Percentiles rank a stretch among this genome's conserved stretches.
phyloP scores from a whole-genome alignment of 2,329 filamentous ascomycete genomes.

The Penicillium italicum region DNA sequence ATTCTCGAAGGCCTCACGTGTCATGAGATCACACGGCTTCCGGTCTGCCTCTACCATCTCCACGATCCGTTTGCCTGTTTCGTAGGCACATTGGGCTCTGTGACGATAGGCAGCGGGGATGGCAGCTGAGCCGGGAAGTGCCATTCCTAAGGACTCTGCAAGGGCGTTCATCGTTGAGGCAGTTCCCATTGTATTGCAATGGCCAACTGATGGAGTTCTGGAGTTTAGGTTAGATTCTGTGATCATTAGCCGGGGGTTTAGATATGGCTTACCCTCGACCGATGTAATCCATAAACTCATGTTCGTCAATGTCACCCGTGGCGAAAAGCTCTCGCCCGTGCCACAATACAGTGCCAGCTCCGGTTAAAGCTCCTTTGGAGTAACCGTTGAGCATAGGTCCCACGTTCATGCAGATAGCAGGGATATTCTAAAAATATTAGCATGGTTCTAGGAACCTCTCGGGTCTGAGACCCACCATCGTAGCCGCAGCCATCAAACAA shows the following conservation, averaged over 20 bases:
- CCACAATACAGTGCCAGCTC: conserved; percentile 50
- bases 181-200: conserved; percentile 55
- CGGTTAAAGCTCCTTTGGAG: conserved; percentile 40
- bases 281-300: conserved; percentile 48
- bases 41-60: conserved; percentile 50
- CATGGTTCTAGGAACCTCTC: not conserved
- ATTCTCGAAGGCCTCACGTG: conserved; percentile 55
- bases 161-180: conserved; percentile 54
- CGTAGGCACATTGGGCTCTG: conserved; percentile 48
- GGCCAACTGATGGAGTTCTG: conserved; percentile 47
- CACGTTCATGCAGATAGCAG: conserved; percentile 52
- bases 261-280: conserved; percentile 34
- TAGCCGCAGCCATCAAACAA: conserved; percentile 52
- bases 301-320: conserved; percentile 46
- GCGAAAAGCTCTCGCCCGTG: conserved; percentile 49
- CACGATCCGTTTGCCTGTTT: conserved; percentile 49
- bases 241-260: not conserved
- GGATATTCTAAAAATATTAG: conserved; percentile 43
- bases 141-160: conserved; percentile 53
- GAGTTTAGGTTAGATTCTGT: not conserved
- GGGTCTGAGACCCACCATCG: conserved; percentile 36
- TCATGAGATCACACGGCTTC: conserved; percentile 55
- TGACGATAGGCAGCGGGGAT: conserved; percentile 53
- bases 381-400: conserved; percentile 54
- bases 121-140: conserved; percentile 50